These are phyloP conservation scores for Candida smagusa DNA, from an alignment of 1,139 yeast genomes.

Conservation along the genomic window DNA sequence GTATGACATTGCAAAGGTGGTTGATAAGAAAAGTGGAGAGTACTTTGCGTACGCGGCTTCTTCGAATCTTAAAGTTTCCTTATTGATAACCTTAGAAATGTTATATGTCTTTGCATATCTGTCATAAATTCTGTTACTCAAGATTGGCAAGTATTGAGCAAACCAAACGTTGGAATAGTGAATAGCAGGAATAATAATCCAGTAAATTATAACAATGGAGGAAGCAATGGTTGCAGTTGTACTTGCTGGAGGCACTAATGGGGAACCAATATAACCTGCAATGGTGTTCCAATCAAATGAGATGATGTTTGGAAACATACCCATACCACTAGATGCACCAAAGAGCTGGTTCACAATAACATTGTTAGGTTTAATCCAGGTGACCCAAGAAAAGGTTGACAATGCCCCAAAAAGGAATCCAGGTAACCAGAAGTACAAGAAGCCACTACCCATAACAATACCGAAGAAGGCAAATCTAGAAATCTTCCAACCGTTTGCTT, in stretches of 20 bases:
- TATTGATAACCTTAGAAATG: slow-evolving; percentile 41
- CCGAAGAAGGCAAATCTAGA: slow-evolving; percentile 35
- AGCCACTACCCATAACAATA: slow-evolving; percentile 24
- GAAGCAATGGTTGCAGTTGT: slow-evolving; percentile 49
- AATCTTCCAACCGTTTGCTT: slow-evolving; percentile 42
- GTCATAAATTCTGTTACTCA: slow-evolving; percentile 38
- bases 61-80: slow-evolving; percentile 40
- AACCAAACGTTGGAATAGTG: slow-evolving; percentile 44
- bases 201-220: slow-evolving; percentile 31
- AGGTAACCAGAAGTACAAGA: slow-evolving; percentile 43
- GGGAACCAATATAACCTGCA: slow-evolving; percentile 58
- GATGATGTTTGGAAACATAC: slow-evolving; percentile 52
- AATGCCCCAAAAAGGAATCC: slow-evolving; percentile 27
- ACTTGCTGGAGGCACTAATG: slow-evolving; percentile 65
- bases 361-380: slow-evolving; percentile 31
- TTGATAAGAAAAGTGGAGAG: slow-evolving; percentile 62
- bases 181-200: slow-evolving; percentile 42
- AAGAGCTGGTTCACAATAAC: slow-evolving; percentile 59
- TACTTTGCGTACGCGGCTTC: slow-evolving; percentile 44
- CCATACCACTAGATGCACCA: slow-evolving; percentile 63
- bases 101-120: slow-evolving; percentile 33
- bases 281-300: slow-evolving; percentile 44
- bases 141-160: slow-evolving; percentile 42
- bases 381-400: slow-evolving; percentile 27
- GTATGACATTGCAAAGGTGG: slow-evolving; percentile 59